These are phyloP conservation scores for Neurospora sp. DNA, from an alignment of 495 filamentous ascomycete genomes.

Conservation along the genomic window DNA sequence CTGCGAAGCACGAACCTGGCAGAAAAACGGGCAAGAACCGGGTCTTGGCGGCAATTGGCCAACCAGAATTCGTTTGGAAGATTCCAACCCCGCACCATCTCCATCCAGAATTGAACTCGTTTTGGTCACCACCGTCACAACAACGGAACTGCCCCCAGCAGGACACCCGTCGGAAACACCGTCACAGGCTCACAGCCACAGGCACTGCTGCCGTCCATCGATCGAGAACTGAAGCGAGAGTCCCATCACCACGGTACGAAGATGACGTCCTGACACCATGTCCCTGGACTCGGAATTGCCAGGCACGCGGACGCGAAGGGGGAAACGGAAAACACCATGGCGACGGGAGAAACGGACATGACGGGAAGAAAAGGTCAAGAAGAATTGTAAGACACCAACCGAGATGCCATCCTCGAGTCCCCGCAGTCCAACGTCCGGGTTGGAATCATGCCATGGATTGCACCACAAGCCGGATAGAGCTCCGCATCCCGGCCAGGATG, in stretches of 20 bases:
- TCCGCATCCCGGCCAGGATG: neutral
- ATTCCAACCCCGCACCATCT: neutral
- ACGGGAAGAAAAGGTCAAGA: no score
- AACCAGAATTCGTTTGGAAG: neutral
- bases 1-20: constrained; percentile 8
- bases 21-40: constrained; percentile 5
- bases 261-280: neutral
- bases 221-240: neutral
- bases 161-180: no score
- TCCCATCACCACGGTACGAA: neutral
- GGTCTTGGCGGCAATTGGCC: neutral
- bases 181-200: neutral
- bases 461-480: neutral
- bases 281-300: neutral
- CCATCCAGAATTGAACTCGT: neutral
- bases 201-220: neutral
- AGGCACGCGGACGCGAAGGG: constrained; percentile 9
- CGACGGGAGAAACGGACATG: neutral
- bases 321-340: constrained; percentile 5
- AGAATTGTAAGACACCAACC: neutral
- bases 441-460: neutral
- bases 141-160: neutral
- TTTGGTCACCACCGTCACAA: neutral
- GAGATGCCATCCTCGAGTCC: neutral
- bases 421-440: neutral